phyloP scores from a whole-genome alignment of 2,329 filamentous ascomycete genomes.

The Blumeria hordei region DNA sequence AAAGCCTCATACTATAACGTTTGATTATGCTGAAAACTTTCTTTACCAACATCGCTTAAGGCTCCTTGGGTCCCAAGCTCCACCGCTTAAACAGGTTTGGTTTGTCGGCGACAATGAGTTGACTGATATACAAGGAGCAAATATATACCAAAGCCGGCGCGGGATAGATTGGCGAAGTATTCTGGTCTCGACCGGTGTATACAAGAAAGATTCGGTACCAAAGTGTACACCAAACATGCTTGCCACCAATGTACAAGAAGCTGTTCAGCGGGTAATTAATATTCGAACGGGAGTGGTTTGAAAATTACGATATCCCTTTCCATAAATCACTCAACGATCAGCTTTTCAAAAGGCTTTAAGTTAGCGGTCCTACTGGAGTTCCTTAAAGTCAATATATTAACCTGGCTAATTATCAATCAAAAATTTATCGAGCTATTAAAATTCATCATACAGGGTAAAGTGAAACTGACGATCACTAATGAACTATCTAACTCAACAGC shows the following conservation, averaged over 20 bases:
- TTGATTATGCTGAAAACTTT: slow-evolving; percentile 59
- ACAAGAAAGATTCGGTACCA: slow-evolving; percentile 28
- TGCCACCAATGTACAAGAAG: slow-evolving; percentile 50
- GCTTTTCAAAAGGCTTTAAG: no score
- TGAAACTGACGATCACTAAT: no score
- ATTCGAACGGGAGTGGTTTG: not conserved
- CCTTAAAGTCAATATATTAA: no score
- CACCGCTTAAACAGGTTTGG: slow-evolving; percentile 49
- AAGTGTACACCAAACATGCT: slow-evolving; percentile 37
- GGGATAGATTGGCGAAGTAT: slow-evolving; percentile 58
- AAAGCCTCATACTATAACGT: slow-evolving; percentile 59
- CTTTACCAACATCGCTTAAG: slow-evolving; percentile 32
- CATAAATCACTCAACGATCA: no score
- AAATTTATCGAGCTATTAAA: no score
- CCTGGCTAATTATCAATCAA: no score
- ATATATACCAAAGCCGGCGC: slow-evolving; percentile 40
- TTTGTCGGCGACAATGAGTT: slow-evolving; percentile 87
- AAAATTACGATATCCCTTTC: no score
- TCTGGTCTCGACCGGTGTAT: slow-evolving; percentile 63
- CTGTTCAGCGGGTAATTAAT: slow-evolving; percentile 23
- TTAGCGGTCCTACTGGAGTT: no score
- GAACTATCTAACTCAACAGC: no score
- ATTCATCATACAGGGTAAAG: no score
- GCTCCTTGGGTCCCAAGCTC: slow-evolving; percentile 8
- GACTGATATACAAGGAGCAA: slow-evolving; percentile 75